phyloP scores from a whole-genome alignment of 495 filamentous ascomycete genomes.

The Viridothelium virens region DNA sequence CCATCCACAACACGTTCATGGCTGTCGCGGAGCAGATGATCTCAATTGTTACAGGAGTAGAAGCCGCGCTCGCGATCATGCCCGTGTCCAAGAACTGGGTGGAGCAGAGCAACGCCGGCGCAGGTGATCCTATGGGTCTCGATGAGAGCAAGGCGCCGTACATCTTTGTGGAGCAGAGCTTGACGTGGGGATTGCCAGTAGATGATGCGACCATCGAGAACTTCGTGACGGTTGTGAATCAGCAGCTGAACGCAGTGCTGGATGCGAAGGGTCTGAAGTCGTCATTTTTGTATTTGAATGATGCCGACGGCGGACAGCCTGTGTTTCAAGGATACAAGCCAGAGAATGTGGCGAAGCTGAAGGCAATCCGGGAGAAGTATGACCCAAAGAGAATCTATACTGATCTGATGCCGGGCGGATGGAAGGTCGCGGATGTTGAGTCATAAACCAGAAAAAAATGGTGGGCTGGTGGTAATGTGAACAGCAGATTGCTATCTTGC shows the following conservation, averaged over 20 bases:
- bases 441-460: background rate
- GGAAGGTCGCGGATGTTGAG: constrained; percentile 3
- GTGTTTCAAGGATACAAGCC: constrained; percentile 43
- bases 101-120: background rate
- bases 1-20: background rate
- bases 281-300: constrained; percentile 36
- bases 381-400: constrained; percentile 47
- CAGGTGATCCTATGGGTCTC: background rate
- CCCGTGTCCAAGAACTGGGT: constrained; percentile 1
- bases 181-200: background rate
- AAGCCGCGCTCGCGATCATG: background rate
- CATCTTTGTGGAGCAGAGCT: constrained; percentile 1
- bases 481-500: no score
- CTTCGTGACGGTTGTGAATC: background rate
- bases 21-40: background rate
- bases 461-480: no score
- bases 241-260: constrained; percentile 25
- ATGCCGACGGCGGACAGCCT: constrained; percentile 40
- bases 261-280: constrained; percentile 26
- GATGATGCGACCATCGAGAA: background rate
- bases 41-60: background rate
- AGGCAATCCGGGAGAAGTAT: constrained; percentile 39
- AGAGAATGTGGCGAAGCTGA: constrained; percentile 36
- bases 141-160: constrained; percentile 1
- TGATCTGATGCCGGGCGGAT: constrained; percentile 20